A percentile compares a stretch with the other conserved stretches of the same genome.
These are phyloP conservation scores for Epichloe elymi DNA, from an alignment of 2,329 filamentous ascomycete genomes.

Conservation along the genomic window DNA sequence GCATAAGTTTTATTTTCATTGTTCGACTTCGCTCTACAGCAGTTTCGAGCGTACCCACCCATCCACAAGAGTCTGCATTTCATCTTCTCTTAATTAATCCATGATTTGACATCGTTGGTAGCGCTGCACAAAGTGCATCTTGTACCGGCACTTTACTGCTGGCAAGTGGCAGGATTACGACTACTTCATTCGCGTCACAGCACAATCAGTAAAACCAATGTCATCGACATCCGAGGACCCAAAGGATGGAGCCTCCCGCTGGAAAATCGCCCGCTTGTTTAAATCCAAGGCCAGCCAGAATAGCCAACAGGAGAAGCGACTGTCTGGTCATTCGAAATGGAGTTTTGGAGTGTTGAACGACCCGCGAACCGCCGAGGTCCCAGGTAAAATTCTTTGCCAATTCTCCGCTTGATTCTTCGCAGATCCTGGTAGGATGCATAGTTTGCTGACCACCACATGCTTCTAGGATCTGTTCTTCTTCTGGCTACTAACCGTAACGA, in stretches of 20 bases:
- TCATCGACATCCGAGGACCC: slow-evolving; percentile 2
- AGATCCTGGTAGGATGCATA: too few relatives aligned
- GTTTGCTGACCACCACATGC: too few relatives aligned
- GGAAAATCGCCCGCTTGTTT: slow-evolving; percentile 1
- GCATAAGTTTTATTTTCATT: neutral
- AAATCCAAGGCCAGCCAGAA: neutral
- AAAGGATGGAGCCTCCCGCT: neutral
- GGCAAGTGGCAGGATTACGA: neutral
- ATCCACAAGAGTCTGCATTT: neutral
- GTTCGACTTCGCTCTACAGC: neutral
- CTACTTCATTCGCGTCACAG: neutral
- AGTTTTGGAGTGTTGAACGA: slow-evolving; percentile 7
- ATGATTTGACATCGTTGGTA: neutral
- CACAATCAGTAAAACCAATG: neutral
- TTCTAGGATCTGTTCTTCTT: slow-evolving; percentile 9
- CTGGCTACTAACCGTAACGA: slow-evolving; percentile 9
- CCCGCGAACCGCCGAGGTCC: slow-evolving; percentile 6
- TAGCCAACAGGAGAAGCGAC: neutral
- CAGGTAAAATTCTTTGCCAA: slow-evolving; percentile 3
- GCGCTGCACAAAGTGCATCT: neutral
- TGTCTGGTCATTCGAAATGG: slow-evolving; percentile 4
- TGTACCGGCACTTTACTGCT: neutral
- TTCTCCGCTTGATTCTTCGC: too few relatives aligned
- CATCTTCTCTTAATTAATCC: neutral
- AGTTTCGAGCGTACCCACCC: neutral